Percentiles rank a stretch among this genome's conserved stretches.
Evolutionary conservation across 768 basidiomycete genomes (phyloP).

Genomic region (Serendipita vermifera): DNA sequence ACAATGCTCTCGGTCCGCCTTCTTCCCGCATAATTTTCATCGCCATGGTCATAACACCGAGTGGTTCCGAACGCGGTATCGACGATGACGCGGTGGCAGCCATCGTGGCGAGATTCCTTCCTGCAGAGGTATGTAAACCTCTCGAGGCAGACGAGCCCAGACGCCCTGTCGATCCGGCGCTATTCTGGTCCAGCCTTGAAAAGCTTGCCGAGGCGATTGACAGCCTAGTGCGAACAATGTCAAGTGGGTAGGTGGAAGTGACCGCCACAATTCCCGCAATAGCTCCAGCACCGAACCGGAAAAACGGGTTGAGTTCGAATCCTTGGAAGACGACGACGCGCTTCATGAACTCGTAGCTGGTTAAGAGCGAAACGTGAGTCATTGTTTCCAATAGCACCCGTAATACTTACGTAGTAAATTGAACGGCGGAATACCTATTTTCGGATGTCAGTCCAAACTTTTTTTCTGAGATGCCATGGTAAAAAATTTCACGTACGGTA

Average conservation of each 20-base stretch:
- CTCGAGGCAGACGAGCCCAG: conserved; percentile 9
- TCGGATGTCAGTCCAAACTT: too few relatives aligned
- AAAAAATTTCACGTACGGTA: conserved; percentile 52
- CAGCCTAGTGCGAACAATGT: conserved; percentile 82
- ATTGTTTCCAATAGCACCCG: neutral
- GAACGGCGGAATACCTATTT: conserved; percentile 24
- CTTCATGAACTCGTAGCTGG: conserved; percentile 83
- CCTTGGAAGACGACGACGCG: conserved; percentile 35
- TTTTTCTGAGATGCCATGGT: neutral
- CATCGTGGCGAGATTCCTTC: neutral
- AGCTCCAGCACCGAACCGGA: conserved; percentile 73
- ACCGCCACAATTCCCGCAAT: conserved; percentile 91
- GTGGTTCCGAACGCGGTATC: conserved; percentile 21
- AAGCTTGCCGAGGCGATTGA: conserved; percentile 84
- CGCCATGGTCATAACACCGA: conserved; percentile 73
- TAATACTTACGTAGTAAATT: conserved; percentile 25
- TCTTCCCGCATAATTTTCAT: conserved; percentile 82
- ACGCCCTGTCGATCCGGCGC: conserved; percentile 21
- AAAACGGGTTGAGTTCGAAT: conserved; percentile 69
- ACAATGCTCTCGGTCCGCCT: conserved; percentile 72
- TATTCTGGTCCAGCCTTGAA: conserved; percentile 18
- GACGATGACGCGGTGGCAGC: conserved; percentile 20
- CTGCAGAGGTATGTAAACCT: conserved; percentile 12
- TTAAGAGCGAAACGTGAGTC: conserved; percentile 17
- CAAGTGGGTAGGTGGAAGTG: conserved; percentile 83